These are phyloP conservation scores for Eucalyptus tenuipes DNA, from an alignment of 345 rosid species.

Conservation along the genomic window DNA sequence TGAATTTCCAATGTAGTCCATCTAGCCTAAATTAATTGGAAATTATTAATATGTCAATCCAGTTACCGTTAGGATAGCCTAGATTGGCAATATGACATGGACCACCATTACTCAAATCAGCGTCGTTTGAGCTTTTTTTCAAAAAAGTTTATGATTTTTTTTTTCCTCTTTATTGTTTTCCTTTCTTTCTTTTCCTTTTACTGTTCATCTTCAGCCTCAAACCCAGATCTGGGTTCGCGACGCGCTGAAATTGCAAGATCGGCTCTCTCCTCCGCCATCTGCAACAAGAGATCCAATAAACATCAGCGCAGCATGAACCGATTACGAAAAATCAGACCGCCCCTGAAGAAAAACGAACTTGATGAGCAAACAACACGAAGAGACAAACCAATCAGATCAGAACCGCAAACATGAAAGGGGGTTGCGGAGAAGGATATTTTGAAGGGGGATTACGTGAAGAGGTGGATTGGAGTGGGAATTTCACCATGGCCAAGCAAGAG, in stretches of 20 bases:
- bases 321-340: neutral
- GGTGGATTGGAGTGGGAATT: neutral
- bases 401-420: neutral
- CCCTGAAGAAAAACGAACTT: neutral
- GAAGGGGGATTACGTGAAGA: neutral
- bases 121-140: neutral
- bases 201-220: neutral
- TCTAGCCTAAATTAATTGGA: too few species aligned
- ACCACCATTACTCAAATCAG: neutral
- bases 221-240: neutral
- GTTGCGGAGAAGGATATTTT: neutral
- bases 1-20: neutral
- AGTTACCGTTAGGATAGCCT: fast-evolving
- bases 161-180: too few species aligned
- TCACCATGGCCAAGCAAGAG: neutral
- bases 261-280: neutral
- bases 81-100: neutral
- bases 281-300: neutral
- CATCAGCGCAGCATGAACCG: neutral
- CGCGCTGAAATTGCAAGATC: neutral
- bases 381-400: neutral
- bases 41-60: neutral
- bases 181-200: neutral
- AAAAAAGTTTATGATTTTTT: too few species aligned
- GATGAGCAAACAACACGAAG: neutral